Base-by-base conservation (phyloP, 2,329 filamentous ascomycete species). In the Verticillium isaacii region DNA sequence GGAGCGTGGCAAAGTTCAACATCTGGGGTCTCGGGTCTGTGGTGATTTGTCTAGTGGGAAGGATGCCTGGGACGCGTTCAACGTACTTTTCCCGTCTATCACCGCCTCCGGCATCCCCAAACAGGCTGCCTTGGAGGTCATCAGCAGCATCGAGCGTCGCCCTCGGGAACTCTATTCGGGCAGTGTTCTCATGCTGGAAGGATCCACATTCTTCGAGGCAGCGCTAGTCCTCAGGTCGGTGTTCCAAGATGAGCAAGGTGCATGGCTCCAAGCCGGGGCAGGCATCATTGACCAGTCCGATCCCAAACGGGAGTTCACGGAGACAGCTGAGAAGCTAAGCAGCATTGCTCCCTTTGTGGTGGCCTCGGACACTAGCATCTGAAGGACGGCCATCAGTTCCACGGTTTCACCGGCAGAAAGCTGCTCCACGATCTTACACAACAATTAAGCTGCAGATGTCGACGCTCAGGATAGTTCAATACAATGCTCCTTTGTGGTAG, bases 21-120 rank as follows among this genome's bases (percentile, higher is more conserved):
- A 68, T 58, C 64, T 68, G 6, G 66, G 61, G 11, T 66, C 65
- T 7, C 60, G 63, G 5, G 66, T 68, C n/a, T 52, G 55, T 19
- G 65, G 63, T 19, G 19, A 57, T 12, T 66, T 11, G 57, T 19
- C 3, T 39, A 19, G 56, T 5, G 64, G 17, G 1, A 63, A 64
- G n/a, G 66, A 66, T 41, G 60, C 59, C 8, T 66, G 66, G 62
- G 60, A 64, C 56, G 66, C 66, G 23, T 61, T 66, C 39, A 54
- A 65, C 32, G 41, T 66, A 36, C 36, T 68, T 8, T 68, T 68
- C 50, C 66, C 66, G 9, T 64, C 66, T 41, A 68, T 66, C 57
- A 68, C 66, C 2, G 66, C 66, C 1, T 63, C 64, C 12, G 66
- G 66, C 1, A 65, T 68, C 41, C 65, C 65, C 3, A 68, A 68